These are phyloP conservation scores for Rosa chinensis DNA, from an alignment of 306 rosid species.

Conservation along the genomic window DNA sequence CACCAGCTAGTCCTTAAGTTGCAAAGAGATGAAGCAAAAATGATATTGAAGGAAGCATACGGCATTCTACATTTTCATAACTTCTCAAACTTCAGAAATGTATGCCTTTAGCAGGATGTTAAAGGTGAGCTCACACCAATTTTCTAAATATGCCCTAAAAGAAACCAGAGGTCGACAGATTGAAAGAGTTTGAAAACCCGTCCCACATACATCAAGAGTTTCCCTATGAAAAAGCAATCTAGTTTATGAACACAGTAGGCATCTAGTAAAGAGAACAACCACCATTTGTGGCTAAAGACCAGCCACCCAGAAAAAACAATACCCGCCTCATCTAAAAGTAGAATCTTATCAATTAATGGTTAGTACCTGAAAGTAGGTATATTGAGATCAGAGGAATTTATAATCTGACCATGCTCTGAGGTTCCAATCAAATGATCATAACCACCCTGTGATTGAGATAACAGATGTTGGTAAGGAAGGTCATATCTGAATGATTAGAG, in stretches of 20 bases:
- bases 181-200: background rate
- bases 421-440: constrained; percentile 87
- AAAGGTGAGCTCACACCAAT: background rate
- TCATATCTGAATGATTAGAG: constrained; percentile 5
- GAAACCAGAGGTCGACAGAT: background rate
- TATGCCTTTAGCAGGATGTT: background rate
- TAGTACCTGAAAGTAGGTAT: constrained; percentile 76
- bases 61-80: background rate
- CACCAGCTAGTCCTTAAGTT: background rate
- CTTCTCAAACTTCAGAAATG: background rate
- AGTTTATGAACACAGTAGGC: background rate
- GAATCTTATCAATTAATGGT: background rate
- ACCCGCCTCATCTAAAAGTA: background rate
- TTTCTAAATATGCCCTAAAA: background rate
- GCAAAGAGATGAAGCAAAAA: background rate
- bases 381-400: constrained; percentile 68
- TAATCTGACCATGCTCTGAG: constrained; percentile 84
- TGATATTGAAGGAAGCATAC: background rate
- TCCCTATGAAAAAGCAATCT: background rate
- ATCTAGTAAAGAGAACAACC: background rate
- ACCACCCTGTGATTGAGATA: constrained; percentile 68
- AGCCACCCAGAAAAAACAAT: background rate
- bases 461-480: constrained; percentile 19
- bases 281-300: background rate
- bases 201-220: background rate